Evolutionary conservation across 768 basidiomycete genomes (phyloP).

Genomic region (Pleurotus platypus): DNA sequence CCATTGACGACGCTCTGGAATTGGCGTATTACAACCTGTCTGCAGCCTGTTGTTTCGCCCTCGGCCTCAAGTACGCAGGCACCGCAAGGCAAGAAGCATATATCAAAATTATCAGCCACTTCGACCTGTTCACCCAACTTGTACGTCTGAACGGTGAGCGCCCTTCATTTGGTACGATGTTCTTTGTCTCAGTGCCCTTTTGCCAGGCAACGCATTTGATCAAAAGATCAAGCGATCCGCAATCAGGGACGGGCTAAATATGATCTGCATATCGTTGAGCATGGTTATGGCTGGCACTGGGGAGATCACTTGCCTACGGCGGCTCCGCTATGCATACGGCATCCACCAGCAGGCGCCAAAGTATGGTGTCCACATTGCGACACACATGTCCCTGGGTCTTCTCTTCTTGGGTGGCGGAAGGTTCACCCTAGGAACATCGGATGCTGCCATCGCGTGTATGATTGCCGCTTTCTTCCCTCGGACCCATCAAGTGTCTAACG

Average conservation of each 20-base stretch:
- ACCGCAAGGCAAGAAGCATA: slow-evolving; percentile 91
- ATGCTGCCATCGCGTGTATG: slow-evolving; percentile 89
- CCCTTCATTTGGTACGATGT: slow-evolving; percentile 3
- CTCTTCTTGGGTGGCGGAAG: slow-evolving; percentile 93
- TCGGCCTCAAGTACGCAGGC: slow-evolving; percentile 92
- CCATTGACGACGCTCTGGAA: slow-evolving; percentile 70
- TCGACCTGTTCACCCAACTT: slow-evolving; percentile 73
- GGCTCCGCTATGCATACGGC: slow-evolving; percentile 87
- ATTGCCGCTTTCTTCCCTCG: slow-evolving; percentile 90
- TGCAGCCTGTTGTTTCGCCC: slow-evolving; percentile 86
- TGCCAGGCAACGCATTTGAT: slow-evolving; percentile 73
- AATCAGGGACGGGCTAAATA: slow-evolving; percentile 81
- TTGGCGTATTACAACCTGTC: slow-evolving; percentile 90
- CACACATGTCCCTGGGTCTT: slow-evolving; percentile 86
- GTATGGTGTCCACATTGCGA: slow-evolving; percentile 88
- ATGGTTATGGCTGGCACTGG: slow-evolving; percentile 99
- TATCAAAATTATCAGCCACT: slow-evolving; percentile 73
- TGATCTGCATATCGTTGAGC: slow-evolving; percentile 81
- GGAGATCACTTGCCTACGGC: slow-evolving; percentile 83
- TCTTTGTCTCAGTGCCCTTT: slow-evolving; percentile 5
- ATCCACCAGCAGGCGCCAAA: slow-evolving; percentile 72
- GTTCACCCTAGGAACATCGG: slow-evolving; percentile 87
- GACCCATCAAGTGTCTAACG: slow-evolving; percentile 72
- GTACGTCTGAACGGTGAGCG: slow-evolving; percentile 65
- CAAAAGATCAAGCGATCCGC: slow-evolving; percentile 86